Percentiles rank a stretch among this genome's conserved stretches.
phyloP scores from a whole-genome alignment of 805 yeast species.

The Wickerhamiella parazyma region DNA sequence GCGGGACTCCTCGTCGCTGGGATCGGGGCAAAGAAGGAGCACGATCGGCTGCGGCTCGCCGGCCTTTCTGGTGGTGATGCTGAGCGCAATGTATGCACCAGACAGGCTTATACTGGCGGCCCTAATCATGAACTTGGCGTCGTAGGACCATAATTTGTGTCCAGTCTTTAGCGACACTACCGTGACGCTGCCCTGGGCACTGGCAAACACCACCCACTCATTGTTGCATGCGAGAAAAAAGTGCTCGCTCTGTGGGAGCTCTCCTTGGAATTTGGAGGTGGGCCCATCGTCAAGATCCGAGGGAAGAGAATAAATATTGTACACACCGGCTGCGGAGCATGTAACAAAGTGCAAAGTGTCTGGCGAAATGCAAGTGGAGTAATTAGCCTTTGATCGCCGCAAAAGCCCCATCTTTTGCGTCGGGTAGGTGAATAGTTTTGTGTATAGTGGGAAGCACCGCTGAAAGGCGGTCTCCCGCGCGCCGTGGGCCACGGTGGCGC shows the following conservation, averaged over 20 bases:
- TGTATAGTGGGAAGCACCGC: conserved; percentile 5
- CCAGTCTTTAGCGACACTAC: conserved; percentile 52
- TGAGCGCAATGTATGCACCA: conserved; percentile 58
- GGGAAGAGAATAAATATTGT: conserved; percentile 56
- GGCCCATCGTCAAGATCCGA: conserved; percentile 38
- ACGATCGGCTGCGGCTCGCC: conserved; percentile 67
- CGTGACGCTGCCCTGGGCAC: conserved; percentile 56
- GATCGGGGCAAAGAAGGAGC: conserved; percentile 36
- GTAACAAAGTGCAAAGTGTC: conserved; percentile 53
- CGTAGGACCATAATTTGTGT: conserved; percentile 50
- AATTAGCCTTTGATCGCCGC: conserved; percentile 11
- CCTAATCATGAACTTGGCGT: conserved; percentile 61
- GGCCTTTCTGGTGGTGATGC: conserved; percentile 56
- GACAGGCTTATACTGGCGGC: conserved; percentile 59
- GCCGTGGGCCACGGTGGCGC: background rate
- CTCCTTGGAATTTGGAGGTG: conserved; percentile 49
- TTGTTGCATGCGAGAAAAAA: conserved; percentile 34
- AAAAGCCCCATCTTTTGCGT: conserved; percentile 2
- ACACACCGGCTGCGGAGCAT: conserved; percentile 44
- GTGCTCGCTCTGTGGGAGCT: conserved; percentile 26
- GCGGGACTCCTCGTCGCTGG: conserved; percentile 3
- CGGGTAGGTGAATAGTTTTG: background rate
- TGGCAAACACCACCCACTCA: conserved; percentile 50
- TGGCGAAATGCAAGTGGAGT: conserved; percentile 48
- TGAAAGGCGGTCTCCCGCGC: conserved; percentile 1